Evolutionary conservation across 2,329 filamentous ascomycete species (phyloP), one percentile per base, ranked within the genome.

Genomic region (Paraphoma chrysanthemicola): DNA sequence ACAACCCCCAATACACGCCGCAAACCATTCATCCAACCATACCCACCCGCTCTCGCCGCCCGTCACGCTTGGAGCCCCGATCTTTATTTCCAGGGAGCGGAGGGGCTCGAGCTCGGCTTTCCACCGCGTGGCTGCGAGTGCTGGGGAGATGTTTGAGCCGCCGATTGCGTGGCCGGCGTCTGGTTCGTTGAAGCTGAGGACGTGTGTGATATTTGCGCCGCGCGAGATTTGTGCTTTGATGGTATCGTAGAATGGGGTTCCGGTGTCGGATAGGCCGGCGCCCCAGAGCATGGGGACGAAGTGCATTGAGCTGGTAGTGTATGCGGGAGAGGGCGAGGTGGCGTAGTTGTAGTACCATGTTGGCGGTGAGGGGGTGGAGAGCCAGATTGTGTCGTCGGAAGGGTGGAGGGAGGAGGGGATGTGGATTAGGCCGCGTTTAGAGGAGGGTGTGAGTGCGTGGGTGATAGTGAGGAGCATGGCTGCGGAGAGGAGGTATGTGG

Each of bases 271-370:
- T 45, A 59, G 71, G 0, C 75, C 56, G 9, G 85, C 79, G 31
- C 90, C 90, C 88, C 89, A 94, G 57, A 93, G 84, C 90, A 93
- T 92, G 48, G 91, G 91, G 1, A 94, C 87, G 74, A 92, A 95
- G 73, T 91, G 83, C 64, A 94, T 86, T 28, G 48, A 23, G 4
- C 55, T n/a, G 53, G 60, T 41, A 43, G 68, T 69, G 70, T 83
- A 88, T 42, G 78, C 78, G 0, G 81, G 59, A 0, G 87, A 85
- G 1, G 90, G 90, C 3, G 75, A 71, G 17, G 81, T 69, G 28
- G 78, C 76, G 76, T 93, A 95, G 80, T 93, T 94, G 83, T 94
- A 95, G 81, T 95, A 95, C 91, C 91, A 95, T 3, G 87, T 89
- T 53, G 94, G 77, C 42, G 87, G 84, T 1, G 47, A 57, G 16